Evolutionary conservation across 116 monocot genomes (phyloP), one percentile per base, ranked within the genome.

Genomic region (Cymodocea nodosa): DNA sequence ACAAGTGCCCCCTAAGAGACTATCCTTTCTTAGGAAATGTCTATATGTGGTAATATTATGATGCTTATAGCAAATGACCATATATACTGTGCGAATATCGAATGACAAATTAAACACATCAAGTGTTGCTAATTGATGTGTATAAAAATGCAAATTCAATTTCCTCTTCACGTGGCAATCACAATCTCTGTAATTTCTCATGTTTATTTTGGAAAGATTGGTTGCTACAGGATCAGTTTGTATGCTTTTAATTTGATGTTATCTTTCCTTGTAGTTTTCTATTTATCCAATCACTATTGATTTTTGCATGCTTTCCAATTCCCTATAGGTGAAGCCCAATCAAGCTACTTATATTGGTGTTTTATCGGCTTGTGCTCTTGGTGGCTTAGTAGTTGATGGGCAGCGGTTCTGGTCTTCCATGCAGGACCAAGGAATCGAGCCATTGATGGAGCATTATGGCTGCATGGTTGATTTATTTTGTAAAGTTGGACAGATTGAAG

Each of bases 391-490:
- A 37, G 59, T 55, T 59, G 79, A 93, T 56, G 92, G 92, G 17
- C 69, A 62, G 22, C 66, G 51, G 16, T 83, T 81, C 74, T 93
- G 92, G 92, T 75, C 79, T 22, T 70, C 65, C 2, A 93, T 93
- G 92, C 72, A 58, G 49, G 75, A 83, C 15, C 66, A 81, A 15
- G 85, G 83, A 61, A 74, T 93, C 52, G 63, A 73, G 59, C 92
- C 85, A 56, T 20, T 68, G 52, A 87, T 93, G 87, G 88, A 93
- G 74, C 85, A 85, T 73, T 93, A 93, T 74, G 92, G 92, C 7
- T 93, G 92, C 81, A 93, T 93, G 88, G 85, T 93, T 70, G 88
- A 93, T 66, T 76, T 93, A 58, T 70, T 87, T 3, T 87, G 85
- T 24, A 76, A 88, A 70, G 74, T 75, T 69, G 85, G 87, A 9